phyloP scores from a whole-genome alignment of 1,284 basidiomycete species.

The Xanthoconium separans region DNA sequence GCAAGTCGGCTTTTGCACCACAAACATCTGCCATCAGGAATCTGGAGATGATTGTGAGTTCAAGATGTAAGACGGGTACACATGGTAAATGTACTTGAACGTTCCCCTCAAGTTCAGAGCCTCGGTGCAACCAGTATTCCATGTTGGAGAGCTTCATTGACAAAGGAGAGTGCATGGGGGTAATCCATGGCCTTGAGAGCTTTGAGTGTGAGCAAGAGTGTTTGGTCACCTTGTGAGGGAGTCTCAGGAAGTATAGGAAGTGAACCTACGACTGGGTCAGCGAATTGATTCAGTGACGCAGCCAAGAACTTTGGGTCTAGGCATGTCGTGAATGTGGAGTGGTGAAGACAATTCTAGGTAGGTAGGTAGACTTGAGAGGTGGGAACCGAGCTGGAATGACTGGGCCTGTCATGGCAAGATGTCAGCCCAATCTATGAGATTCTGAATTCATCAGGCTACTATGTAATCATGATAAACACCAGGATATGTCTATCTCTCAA shows the following conservation, averaged over 20 bases:
- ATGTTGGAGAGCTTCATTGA: slow-evolving; percentile 89
- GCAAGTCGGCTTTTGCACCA: slow-evolving; percentile 85
- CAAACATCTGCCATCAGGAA: slow-evolving; percentile 88
- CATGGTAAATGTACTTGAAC: slow-evolving; percentile 69
- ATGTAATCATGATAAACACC: no score
- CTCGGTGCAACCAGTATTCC: slow-evolving; percentile 76
- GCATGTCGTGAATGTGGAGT: no score
- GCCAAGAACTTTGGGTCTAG: no score
- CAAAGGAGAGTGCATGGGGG: slow-evolving; percentile 74
- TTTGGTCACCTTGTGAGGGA: slow-evolving; percentile 80
- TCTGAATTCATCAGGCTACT: no score
- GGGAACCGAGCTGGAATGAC: no score
- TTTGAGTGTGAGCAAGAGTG: slow-evolving; percentile 77
- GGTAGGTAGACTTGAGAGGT: no score
- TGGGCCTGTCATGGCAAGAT: no score
- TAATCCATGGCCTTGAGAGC: slow-evolving; percentile 91
- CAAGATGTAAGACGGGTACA: neutral
- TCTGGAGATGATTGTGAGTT: slow-evolving; percentile 34
- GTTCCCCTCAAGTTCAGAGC: slow-evolving; percentile 94
- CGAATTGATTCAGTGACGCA: slow-evolving; percentile 1
- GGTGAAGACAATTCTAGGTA: no score
- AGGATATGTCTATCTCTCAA: no score
- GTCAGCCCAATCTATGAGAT: neutral
- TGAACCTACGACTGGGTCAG: slow-evolving; percentile 46
- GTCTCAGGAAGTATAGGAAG: slow-evolving; percentile 74